Evolutionary conservation across 2,329 filamentous ascomycete genomes (phyloP), one percentile per base, ranked within the genome.

Genomic region (Amauroascus niger): DNA sequence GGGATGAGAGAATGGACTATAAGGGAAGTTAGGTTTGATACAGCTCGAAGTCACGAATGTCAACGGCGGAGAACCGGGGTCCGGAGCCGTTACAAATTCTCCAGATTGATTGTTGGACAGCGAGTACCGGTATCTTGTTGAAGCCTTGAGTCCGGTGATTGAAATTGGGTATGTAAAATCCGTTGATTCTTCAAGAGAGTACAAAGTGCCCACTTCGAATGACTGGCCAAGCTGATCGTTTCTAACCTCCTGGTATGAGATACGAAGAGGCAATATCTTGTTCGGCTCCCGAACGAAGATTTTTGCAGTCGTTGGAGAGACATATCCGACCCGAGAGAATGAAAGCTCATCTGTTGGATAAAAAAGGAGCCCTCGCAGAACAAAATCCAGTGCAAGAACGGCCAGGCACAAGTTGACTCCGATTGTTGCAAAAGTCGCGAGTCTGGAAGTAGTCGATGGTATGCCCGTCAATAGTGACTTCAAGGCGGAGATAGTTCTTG

Each of bases 21-120:
- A 98, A 0, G 93, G 93, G 53, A 97, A 88, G 16, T 88, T 85
- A 9, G 86, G 85, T 62, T 96, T 87, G 63, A 97, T 88, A 69
- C 93, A 98, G 40, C 88, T 95, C 0, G 88, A 93, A 2, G 90
- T 88, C 6, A 97, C 72, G 66, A 98, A 98, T 0, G 88, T 95
- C 62, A 95, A 91, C 54, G 82, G 83, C 14, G 76, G 72, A 1
- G 79, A 75, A 9, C 89, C 88, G 0, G 82, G 73, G 33, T 76
- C 79, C 0, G 91, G 88, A 1, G 89, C 84, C 0, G 88, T 84
- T 2, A 79, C 80, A 63, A 98, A 95, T 59, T 82, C 82, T 45
- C 93, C 93, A 0, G 82, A 83, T 62, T 91, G 84, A 65, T 93
- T 90, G 66, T 93, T 94, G 0, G 89, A 95, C 1, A 90, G 83